Conservation (phyloP, 192 early-diverging fungal genomes). For the Tieghemiomyces parasiticus region DNA sequence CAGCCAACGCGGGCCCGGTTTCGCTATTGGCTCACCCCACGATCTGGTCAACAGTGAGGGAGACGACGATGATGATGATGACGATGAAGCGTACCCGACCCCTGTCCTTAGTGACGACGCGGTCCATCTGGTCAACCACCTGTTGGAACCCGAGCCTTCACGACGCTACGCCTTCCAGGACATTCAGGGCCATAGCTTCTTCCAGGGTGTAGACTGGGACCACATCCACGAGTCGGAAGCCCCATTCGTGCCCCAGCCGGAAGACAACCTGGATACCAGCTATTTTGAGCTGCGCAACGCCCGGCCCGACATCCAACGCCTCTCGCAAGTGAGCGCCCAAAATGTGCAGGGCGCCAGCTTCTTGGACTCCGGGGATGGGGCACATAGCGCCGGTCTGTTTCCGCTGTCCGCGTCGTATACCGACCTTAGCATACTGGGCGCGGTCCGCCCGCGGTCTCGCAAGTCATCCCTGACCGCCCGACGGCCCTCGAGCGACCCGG, state of each 20-base stretch:
- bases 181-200: conserved; percentile 59
- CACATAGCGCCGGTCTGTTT: not conserved
- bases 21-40: not conserved
- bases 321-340: conserved; percentile 43
- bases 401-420: conserved; percentile 3
- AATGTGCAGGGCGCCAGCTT: conserved; percentile 9
- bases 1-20: not conserved
- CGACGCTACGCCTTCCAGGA: conserved; percentile 45
- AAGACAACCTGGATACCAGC: conserved; percentile 73
- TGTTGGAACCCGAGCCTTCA: conserved; percentile 59
- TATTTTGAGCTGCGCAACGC: conserved; percentile 79
- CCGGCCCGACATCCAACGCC: conserved; percentile 61
- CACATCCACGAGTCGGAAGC: conserved; percentile 59
- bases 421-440: not conserved
- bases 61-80: not conserved
- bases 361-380: not conserved
- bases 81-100: not conserved
- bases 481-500: not conserved
- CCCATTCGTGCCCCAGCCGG: conserved; percentile 71
- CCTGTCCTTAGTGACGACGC: conserved; percentile 30
- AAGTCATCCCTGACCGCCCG: conserved; percentile 6
- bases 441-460: not conserved
- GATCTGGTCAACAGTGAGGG: not conserved
- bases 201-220: conserved; percentile 59
- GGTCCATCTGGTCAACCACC: conserved; percentile 49